Percentiles rank a stretch among this genome's conserved stretches.
Conservation (phyloP, 2,329 filamentous ascomycete genomes). For the Neonectria coccinea region DNA sequence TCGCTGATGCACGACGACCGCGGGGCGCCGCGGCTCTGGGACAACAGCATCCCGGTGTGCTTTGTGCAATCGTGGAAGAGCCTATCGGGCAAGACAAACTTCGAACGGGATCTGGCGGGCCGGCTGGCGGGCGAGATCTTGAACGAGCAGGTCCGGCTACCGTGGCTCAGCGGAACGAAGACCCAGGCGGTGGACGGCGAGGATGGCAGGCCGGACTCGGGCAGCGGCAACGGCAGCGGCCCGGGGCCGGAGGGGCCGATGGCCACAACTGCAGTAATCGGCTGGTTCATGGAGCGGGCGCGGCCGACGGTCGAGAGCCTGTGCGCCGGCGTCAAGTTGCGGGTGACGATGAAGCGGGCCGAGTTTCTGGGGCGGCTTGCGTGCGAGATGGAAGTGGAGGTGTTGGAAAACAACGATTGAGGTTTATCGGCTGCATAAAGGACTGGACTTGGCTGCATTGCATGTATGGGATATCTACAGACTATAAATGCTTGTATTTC, state of each 20-base stretch:
- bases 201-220: constrained; percentile 40
- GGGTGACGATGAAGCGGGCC: constrained; percentile 39
- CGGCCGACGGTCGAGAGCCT: constrained; percentile 39
- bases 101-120: constrained; percentile 37
- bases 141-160: constrained; percentile 42
- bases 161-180: constrained; percentile 38
- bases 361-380: constrained; percentile 42
- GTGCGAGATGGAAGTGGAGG: constrained; percentile 44
- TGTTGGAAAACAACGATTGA: constrained; percentile 36
- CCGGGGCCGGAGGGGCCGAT: constrained; percentile 22
- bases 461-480: constrained; percentile 10
- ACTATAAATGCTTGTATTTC: constrained; percentile 1
- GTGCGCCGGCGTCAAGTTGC: constrained; percentile 40
- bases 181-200: constrained; percentile 42
- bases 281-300: constrained; percentile 42
- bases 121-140: constrained; percentile 43
- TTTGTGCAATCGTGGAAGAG: constrained; percentile 44
- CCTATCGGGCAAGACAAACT: constrained; percentile 38
- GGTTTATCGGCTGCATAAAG: constrained; percentile 18
- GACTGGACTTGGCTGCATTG: neutral
- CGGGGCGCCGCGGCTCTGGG: constrained; percentile 41
- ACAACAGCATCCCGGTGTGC: constrained; percentile 45
- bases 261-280: constrained; percentile 39
- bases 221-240: neutral
- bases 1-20: constrained; percentile 40